Base-by-base conservation (phyloP, 139 green algal species). In the Chlorella sp. region DNA sequence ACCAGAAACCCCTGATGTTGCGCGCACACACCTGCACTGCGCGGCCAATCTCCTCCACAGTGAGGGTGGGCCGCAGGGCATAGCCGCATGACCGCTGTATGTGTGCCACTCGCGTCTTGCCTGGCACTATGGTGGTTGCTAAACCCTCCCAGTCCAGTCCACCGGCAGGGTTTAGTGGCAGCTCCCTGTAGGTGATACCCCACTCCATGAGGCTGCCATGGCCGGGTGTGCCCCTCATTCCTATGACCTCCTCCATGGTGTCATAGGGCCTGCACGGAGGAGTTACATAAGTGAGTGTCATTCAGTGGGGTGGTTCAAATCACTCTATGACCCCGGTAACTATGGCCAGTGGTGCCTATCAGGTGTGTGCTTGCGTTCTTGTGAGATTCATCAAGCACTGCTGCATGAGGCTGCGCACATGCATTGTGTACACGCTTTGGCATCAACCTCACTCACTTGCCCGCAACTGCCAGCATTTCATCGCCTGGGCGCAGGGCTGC, bases 51-150 rank as follows among this genome's bases (percentile, higher is more conserved):
- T 98, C 88, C 0, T 69, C 80, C n/a, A 98, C 88, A 27, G 69
- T 86, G 50, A 98, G 83, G 3, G 94, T 97, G 23, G 88, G 87
- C 0, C 94, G 86, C 71, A 91, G 75, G 14, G 88, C 84, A 71
- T 98, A 98, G 27, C 94, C 94, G 77, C 94, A 98, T 3, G 94
- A 98, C 20, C 94, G 84, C 87, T 98, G 94, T 34, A 98, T 86
- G 70, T 95, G 85, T n/a, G 88, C 93, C 27, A 96, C 90, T 42
- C 74, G 79, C 0, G 82, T 92, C 34, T 72, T 80, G n/a, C 79
- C 84, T 87, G 81, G 77, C 49, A 75, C 75, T 29, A 98, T 73
- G 1, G 86, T 88, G 6, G 32, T 77, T 1, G 42, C 68, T 5
- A 98, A 85, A 26, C 81, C 88, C 31, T 84, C 81, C 76, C 79